phyloP scores from a whole-genome alignment of 2,329 filamentous ascomycete genomes.

The Aspergillus arachidicola region DNA sequence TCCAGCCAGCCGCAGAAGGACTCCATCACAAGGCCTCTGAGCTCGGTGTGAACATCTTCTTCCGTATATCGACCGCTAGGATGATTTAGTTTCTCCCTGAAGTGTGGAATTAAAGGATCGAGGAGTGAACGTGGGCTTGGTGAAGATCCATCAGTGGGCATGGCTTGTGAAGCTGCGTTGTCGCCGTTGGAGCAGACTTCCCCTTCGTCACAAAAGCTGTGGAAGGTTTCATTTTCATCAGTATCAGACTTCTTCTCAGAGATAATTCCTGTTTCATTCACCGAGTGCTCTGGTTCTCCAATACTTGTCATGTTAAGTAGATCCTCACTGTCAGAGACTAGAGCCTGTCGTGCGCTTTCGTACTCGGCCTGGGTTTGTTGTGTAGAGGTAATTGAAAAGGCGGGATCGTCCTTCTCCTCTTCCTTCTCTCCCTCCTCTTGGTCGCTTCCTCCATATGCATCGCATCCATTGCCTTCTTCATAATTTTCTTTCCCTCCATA shows the following conservation, averaged over 20 bases:
- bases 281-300: neutral
- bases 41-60: conserved; percentile 28
- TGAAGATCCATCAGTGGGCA: neutral
- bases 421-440: neutral
- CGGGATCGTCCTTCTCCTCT: neutral
- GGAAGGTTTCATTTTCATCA: conserved; percentile 9
- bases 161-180: neutral
- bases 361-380: conserved; percentile 8
- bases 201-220: conserved; percentile 12
- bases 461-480: neutral
- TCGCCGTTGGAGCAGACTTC: neutral
- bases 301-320: neutral
- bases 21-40: conserved; percentile 33
- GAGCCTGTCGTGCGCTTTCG: conserved; percentile 4
- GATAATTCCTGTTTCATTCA: neutral
- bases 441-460: neutral
- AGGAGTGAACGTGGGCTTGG: conserved; percentile 7
- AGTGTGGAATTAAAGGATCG: conserved; percentile 27
- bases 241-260: neutral
- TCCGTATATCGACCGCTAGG: conserved; percentile 23
- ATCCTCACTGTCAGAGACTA: neutral
- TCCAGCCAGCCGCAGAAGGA: conserved; percentile 31
- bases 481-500: neutral
- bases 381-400: neutral
- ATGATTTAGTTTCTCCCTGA: conserved; percentile 28